phyloP scores from a whole-genome alignment of 2,329 filamentous ascomycete genomes.

The Hymenoscyphus fructigenus region DNA sequence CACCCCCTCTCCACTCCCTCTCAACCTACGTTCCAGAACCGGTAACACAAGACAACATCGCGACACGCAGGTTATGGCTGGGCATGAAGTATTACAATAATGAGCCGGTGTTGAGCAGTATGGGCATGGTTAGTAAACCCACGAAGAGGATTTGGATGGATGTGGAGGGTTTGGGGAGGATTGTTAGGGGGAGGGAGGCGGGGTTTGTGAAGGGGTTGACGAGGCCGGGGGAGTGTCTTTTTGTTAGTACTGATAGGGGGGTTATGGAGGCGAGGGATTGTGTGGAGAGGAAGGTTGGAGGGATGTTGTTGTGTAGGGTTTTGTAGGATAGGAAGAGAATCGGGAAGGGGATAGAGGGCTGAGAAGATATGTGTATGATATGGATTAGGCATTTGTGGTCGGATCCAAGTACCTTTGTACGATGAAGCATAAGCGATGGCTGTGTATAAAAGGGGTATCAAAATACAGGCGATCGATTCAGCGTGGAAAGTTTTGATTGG shows the following conservation, averaged over 20 bases:
- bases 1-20: constrained; percentile 50
- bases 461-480: background rate
- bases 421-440: background rate
- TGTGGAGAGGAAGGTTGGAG: constrained; percentile 67
- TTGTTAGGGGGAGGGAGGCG: constrained; percentile 58
- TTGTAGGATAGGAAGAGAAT: constrained; percentile 36
- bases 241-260: constrained; percentile 65
- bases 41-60: constrained; percentile 58
- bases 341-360: background rate
- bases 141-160: constrained; percentile 65
- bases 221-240: constrained; percentile 67
- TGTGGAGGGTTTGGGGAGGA: constrained; percentile 52
- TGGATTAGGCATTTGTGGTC: constrained; percentile 24
- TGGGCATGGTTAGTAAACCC: constrained; percentile 66
- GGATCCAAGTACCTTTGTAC: background rate
- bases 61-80: constrained; percentile 65
- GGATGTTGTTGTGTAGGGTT: constrained; percentile 64
- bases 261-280: constrained; percentile 69
- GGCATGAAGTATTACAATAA: constrained; percentile 75
- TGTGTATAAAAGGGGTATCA: constrained; percentile 10
- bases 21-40: constrained; percentile 49
- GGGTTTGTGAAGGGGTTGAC: constrained; percentile 63
- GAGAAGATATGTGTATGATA: constrained; percentile 23
- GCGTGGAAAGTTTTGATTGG: background rate
- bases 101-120: constrained; percentile 63